phyloP scores from a whole-genome alignment of 129 eudicot species.

The Sambucus nigra region DNA sequence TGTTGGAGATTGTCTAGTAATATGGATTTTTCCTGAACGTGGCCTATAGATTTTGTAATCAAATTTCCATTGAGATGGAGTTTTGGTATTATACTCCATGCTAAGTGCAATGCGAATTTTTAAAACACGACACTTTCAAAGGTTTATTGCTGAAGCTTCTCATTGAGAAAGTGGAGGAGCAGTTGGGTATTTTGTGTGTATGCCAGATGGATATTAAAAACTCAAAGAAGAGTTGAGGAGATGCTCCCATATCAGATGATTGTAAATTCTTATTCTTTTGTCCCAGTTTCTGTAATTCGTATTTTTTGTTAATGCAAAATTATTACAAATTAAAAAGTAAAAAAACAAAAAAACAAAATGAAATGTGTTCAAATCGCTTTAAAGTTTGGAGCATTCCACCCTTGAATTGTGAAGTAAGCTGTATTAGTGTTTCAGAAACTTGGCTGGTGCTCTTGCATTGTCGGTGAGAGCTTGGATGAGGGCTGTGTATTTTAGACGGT shows the following conservation, averaged over 20 bases:
- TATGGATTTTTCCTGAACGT: neutral
- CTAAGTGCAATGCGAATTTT: neutral
- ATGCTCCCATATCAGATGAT: no score
- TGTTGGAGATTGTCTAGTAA: neutral
- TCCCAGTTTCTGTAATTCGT: no score
- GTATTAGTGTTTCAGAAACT: neutral
- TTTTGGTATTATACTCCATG: neutral
- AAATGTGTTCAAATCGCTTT: slow-evolving; percentile 1
- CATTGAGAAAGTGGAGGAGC: no score
- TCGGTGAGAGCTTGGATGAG: neutral
- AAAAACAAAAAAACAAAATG: neutral
- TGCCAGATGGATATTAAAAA: no score
- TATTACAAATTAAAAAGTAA: no score
- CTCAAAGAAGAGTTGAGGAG: no score
- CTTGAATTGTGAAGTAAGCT: neutral
- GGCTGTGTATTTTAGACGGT: neutral
- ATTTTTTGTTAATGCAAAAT: no score
- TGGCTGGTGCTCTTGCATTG: neutral
- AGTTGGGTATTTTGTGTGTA: no score
- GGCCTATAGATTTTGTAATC: neutral
- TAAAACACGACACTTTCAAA: neutral
- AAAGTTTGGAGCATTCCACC: neutral
- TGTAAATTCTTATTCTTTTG: no score
- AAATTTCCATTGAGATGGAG: neutral
- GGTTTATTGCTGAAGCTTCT: no score